Conservation (phyloP, 768 basidiomycete genomes). For the Russula ochroleuca region DNA sequence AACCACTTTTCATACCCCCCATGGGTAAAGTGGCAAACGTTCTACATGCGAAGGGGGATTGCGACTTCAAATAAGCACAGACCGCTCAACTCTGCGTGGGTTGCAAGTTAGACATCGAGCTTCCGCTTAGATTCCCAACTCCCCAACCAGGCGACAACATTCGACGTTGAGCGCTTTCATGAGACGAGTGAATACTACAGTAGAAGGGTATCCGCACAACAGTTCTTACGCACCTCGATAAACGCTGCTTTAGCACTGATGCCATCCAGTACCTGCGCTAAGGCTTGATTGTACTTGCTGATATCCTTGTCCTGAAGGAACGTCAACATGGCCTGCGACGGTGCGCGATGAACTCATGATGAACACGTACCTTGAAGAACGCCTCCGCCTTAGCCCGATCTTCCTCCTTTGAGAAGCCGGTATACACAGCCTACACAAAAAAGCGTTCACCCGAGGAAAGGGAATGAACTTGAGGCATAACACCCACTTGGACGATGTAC, state of each 20-base stretch:
- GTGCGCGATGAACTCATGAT: neutral
- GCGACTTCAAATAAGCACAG: too few species aligned
- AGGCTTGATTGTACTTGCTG: slow-evolving; percentile 21
- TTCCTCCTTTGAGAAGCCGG: slow-evolving; percentile 10
- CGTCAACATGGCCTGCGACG: neutral
- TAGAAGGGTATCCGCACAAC: neutral
- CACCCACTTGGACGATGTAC: slow-evolving; percentile 13
- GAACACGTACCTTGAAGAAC: slow-evolving; percentile 23
- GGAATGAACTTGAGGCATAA: neutral
- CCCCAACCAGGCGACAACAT: slow-evolving; percentile 24
- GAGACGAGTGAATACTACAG: neutral
- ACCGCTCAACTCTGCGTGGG: neutral
- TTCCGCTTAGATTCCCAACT: slow-evolving; percentile 14
- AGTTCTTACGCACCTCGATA: slow-evolving; percentile 18
- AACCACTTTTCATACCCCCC: neutral
- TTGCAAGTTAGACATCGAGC: neutral
- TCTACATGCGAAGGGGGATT: neutral
- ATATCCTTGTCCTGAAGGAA: slow-evolving; percentile 21
- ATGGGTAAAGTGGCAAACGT: neutral
- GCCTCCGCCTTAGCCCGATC: slow-evolving; percentile 20
- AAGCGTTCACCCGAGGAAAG: neutral
- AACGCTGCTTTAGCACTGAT: slow-evolving; percentile 20
- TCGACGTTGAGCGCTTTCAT: slow-evolving; percentile 22
- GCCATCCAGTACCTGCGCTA: slow-evolving; percentile 25
- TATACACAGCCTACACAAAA: slow-evolving; percentile 9